Percentiles rank a stretch among this genome's conserved stretches.
These are phyloP conservation scores for Berkeleyomyces rouxiae DNA, from an alignment of 2,329 filamentous ascomycete species.

Conservation along the genomic window DNA sequence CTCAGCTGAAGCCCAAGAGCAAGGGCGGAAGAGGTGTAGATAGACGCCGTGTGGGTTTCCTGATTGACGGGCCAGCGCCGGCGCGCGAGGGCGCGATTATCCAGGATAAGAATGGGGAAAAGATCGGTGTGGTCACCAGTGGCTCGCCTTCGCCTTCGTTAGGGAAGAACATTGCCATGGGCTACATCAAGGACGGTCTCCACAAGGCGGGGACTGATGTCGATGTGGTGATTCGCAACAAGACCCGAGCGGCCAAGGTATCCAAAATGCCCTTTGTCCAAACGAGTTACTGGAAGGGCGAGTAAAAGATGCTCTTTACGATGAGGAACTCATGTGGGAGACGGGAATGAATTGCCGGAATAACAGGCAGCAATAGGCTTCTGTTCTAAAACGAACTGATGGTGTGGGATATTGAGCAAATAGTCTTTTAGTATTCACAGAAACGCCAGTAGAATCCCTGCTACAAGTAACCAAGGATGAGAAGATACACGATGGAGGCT, in stretches of 20 bases:
- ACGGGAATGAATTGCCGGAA: no score
- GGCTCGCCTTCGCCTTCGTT: slow-evolving; percentile 79
- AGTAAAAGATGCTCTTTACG: neutral
- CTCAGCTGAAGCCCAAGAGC: slow-evolving; percentile 56
- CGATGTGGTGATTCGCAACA: slow-evolving; percentile 60
- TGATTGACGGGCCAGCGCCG: slow-evolving; percentile 62
- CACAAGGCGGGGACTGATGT: slow-evolving; percentile 77
- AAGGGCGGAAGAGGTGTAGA: slow-evolving; percentile 55
- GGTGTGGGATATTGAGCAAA: no score
- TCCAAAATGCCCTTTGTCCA: slow-evolving; percentile 81
- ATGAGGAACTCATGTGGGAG: neutral
- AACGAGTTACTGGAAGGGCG: slow-evolving; percentile 53
- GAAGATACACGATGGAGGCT: neutral
- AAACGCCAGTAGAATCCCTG: neutral
- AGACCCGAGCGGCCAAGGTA: slow-evolving; percentile 56
- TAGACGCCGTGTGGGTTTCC: slow-evolving; percentile 62
- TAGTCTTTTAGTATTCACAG: neutral
- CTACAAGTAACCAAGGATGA: neutral
- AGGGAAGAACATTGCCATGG: slow-evolving; percentile 91
- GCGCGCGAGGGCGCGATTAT: slow-evolving; percentile 81
- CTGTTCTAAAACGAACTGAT: neutral
- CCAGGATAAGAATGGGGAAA: slow-evolving; percentile 43
- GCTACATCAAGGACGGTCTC: slow-evolving; percentile 63
- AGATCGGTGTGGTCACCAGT: slow-evolving; percentile 69
- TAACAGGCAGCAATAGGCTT: neutral